phyloP scores from a whole-genome alignment of 768 basidiomycete genomes.

The Tylopilus intermedius region DNA sequence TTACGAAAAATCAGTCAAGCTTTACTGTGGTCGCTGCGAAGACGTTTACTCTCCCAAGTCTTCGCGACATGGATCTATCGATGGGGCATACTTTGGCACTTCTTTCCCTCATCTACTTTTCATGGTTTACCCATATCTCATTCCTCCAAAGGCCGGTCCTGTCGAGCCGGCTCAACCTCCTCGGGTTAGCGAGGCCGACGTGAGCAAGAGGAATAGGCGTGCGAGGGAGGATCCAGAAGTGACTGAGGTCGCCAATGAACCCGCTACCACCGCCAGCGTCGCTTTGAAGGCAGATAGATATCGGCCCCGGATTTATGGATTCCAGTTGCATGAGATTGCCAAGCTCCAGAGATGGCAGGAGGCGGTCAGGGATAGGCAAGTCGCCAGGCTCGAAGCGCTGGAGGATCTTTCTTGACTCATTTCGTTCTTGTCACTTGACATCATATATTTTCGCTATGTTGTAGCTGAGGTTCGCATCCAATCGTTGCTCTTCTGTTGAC shows the following conservation, averaged over 20 bases:
- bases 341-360: constrained; percentile 95
- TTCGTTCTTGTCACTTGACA: not conserved
- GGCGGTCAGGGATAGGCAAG: constrained; percentile 82
- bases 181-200: constrained; percentile 28
- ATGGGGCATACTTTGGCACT: constrained; percentile 98
- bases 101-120: constrained; percentile 96
- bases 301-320: constrained; percentile 92
- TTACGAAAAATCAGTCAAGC: constrained; percentile 97
- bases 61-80: constrained; percentile 93
- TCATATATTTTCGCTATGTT: constrained; percentile 5
- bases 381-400: constrained; percentile 45
- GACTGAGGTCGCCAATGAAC: constrained; percentile 56
- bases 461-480: constrained; percentile 5
- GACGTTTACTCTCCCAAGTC: constrained; percentile 98
- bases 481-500: not conserved
- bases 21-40: constrained; percentile 97
- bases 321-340: constrained; percentile 91
- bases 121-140: constrained; percentile 92
- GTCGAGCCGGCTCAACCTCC: constrained; percentile 32
- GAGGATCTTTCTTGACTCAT: constrained; percentile 31
- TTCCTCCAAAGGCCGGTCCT: constrained; percentile 74
- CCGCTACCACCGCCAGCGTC: constrained; percentile 70
- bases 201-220: constrained; percentile 39
- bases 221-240: constrained; percentile 50
- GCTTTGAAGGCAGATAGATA: constrained; percentile 91